Conservation (phyloP, 2,329 filamentous ascomycete species). For the Ophiosphaerella narmari region DNA sequence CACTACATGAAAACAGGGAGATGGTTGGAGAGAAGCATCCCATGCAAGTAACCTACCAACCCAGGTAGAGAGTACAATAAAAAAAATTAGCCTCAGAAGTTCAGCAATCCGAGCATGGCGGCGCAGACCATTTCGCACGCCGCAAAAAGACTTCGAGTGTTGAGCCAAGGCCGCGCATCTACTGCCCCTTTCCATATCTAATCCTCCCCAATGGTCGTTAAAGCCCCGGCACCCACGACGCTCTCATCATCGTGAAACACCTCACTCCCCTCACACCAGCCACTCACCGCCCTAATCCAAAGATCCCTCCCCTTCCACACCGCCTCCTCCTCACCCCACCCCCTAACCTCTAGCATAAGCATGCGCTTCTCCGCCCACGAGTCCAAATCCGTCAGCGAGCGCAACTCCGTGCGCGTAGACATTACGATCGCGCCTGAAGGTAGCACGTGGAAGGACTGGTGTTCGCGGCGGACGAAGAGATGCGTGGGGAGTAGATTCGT, state of each 20-base stretch:
- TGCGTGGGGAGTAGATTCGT: constrained; percentile 39
- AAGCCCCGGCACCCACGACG: not conserved
- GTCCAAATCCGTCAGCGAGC: constrained; percentile 23
- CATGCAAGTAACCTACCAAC: too few species aligned
- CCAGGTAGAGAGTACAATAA: too few species aligned
- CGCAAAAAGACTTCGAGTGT: too few species aligned
- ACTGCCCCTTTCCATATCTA: too few species aligned
- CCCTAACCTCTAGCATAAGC: constrained; percentile 24
- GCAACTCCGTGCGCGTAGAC: constrained; percentile 55
- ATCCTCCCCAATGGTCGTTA: not conserved
- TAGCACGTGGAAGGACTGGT: constrained; percentile 56
- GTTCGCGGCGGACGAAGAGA: constrained; percentile 55
- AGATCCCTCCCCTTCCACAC: constrained; percentile 30
- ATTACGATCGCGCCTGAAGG: constrained; percentile 55
- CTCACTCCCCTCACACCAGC: constrained; percentile 17
- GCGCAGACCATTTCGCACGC: too few species aligned
- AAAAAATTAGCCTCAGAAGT: too few species aligned
- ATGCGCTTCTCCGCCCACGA: constrained; percentile 6
- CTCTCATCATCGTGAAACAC: constrained; percentile 10
- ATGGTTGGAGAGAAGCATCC: too few species aligned
- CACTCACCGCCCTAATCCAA: constrained; percentile 26
- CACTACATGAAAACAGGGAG: too few species aligned
- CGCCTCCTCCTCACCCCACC: constrained; percentile 29
- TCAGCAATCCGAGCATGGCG: too few species aligned
- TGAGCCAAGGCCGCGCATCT: too few species aligned